Evolutionary conservation across 176 grass and related monocot genomes (phyloP).

Genomic region (Triticum turgidum): DNA sequence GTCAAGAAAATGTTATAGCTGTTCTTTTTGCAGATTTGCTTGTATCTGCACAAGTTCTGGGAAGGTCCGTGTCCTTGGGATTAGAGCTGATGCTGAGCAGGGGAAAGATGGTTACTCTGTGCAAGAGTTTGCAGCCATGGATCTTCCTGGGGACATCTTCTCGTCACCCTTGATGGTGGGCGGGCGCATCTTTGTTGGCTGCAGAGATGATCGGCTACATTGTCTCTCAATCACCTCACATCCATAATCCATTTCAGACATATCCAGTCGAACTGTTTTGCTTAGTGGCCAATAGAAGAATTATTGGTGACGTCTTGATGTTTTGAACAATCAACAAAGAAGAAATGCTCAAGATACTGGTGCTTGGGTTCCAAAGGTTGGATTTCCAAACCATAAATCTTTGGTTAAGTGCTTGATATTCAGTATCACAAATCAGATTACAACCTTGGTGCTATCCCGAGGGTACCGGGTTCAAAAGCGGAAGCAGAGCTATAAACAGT

Average conservation of each 20-base stretch:
- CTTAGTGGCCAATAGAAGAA: not conserved
- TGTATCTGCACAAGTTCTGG: conserved; percentile 88
- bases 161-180: conserved; percentile 88
- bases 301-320: not conserved
- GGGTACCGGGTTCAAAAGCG: not conserved
- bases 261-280: not conserved
- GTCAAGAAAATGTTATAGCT: conserved; percentile 4
- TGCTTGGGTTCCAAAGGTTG: not conserved
- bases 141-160: conserved; percentile 76
- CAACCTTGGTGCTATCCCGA: not conserved
- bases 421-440: not conserved
- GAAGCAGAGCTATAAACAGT: not conserved
- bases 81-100: conserved; percentile 40
- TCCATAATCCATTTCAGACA: not conserved
- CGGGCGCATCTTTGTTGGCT: conserved; percentile 85
- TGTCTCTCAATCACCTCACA: conserved; percentile 50
- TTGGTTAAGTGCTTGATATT: not conserved
- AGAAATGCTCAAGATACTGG: not conserved
- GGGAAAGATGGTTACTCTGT: conserved; percentile 29
- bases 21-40: conserved; percentile 48
- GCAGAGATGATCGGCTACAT: conserved; percentile 75
- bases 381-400: not conserved
- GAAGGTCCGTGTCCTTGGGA: conserved; percentile 66
- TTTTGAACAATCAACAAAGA: not conserved
- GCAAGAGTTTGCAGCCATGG: conserved; percentile 44